Conservation (phyloP, 345 rosid genomes). For the Pistacia atlantica region DNA sequence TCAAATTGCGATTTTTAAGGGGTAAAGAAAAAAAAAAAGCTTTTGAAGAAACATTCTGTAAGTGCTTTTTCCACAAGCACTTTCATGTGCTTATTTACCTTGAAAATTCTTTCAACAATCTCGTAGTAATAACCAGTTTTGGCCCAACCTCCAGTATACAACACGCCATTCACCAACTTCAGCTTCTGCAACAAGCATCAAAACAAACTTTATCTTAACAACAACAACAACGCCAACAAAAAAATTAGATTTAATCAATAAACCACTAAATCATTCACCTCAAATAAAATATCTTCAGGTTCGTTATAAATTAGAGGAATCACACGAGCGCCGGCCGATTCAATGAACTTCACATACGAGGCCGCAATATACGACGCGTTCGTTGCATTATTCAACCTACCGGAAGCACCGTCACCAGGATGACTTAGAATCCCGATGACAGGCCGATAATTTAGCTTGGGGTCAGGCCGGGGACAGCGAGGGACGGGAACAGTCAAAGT, state of each 20-base stretch:
- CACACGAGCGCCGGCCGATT: conserved; percentile 90
- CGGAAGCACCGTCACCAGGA: conserved; percentile 93
- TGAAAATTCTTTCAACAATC: too few relatives aligned
- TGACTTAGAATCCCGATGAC: conserved; percentile 81
- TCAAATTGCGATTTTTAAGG: too few relatives aligned
- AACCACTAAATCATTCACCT: conserved; percentile 40
- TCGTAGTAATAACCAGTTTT: conserved; percentile 44
- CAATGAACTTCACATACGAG: conserved; percentile 87
- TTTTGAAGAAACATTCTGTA: too few relatives aligned
- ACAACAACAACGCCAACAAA: neutral
- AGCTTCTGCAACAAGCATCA: conserved; percentile 61
- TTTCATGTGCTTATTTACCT: too few relatives aligned
- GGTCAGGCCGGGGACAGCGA: conserved; percentile 50
- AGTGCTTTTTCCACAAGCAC: too few relatives aligned
- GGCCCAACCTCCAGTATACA: conserved; percentile 94
- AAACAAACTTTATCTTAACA: neutral
- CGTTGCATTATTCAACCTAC: conserved; percentile 60
- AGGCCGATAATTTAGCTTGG: conserved; percentile 66
- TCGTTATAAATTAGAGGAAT: conserved; percentile 84
- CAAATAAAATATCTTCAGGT: conserved; percentile 56
- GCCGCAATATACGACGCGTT: conserved; percentile 71
- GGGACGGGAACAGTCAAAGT: neutral
- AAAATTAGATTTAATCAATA: neutral
- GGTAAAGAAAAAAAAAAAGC: too few relatives aligned
- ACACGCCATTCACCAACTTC: conserved; percentile 75